Base-by-base conservation (phyloP, 225 moss, liverwort and hornwort genomes). In the Thuidium tamariscinum region DNA sequence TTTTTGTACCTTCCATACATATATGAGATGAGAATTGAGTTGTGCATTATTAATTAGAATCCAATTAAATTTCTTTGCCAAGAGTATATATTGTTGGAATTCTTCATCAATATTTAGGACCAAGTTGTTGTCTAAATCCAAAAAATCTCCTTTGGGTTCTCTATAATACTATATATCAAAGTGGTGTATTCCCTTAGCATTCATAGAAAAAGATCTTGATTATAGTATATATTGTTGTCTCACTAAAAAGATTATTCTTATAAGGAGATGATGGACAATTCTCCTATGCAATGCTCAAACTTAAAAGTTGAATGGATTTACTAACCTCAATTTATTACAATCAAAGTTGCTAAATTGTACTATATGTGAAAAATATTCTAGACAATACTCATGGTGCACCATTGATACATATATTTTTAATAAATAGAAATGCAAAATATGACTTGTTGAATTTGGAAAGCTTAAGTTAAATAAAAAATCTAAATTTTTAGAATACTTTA, bases 321-420 rank as follows among this genome's bases (percentile, higher is more conserved):
- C 11, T 30, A 46, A 72, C 11, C 11, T 48, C 8, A 73, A 48
- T 19, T 48, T 11, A 19, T 7, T 2, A 72, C 30, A 30, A 48
- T 73, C 29, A 29, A 71, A 44, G 29, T 29, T 44, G 6, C 2
- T 19, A 73, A 1, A 48, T 48, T 15, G 10, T 10, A 27, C 15
- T 71, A 6, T 73, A 0, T 0, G 0, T 0, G 0, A 0, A 29
- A 73, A 19, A 48, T 32, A 32, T 4, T 11, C 1, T 19, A 13
- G 23, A 2, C 22, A 13, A 23, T 14, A 73, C 7, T 18, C 1
- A 11, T 30, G 2, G 18, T 72, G 72, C 29, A 70, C 2, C 0
- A 51, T 17, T 0, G 0, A 44, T 70, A 27, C 16, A 41, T 70
- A 42, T 10, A 70, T 70, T 70, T 0, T 42, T 2, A 42, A 70